Percentiles rank a stretch among this genome's conserved stretches.
phyloP scores from a whole-genome alignment of 306 rosid species.

The Lotus japonicus region DNA sequence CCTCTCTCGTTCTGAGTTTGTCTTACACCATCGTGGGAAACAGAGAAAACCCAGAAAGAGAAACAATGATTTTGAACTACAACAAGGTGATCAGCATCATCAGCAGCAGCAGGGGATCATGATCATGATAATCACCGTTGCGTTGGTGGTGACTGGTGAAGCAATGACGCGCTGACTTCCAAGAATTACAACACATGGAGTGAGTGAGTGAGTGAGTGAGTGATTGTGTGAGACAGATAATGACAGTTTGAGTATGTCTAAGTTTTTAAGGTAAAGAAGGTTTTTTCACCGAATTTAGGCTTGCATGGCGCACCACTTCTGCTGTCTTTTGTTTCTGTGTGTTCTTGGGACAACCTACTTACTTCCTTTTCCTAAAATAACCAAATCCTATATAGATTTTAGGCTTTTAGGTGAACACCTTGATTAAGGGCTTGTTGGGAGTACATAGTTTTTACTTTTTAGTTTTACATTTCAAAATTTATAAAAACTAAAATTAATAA shows the following conservation, averaged over 20 bases:
- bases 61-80: too few relatives aligned
- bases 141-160: too few relatives aligned
- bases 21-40: constrained; percentile 4
- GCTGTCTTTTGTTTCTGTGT: background rate
- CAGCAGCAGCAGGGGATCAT: too few relatives aligned
- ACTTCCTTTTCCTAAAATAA: background rate
- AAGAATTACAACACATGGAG: background rate
- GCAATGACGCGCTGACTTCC: constrained; percentile 7
- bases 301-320: constrained; percentile 19
- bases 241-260: background rate
- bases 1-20: constrained; percentile 29
- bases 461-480: too few relatives aligned
- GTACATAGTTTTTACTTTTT: too few relatives aligned
- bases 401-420: too few relatives aligned
- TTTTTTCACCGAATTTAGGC: background rate
- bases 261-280: background rate
- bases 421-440: too few relatives aligned
- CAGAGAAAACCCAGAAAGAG: constrained; percentile 22
- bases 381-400: background rate
- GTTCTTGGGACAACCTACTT: background rate
- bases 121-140: too few relatives aligned
- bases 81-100: too few relatives aligned
- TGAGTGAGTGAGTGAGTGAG: background rate
- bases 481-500: too few relatives aligned
- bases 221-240: too few relatives aligned